Conservation (phyloP, 352 stramenopile genomes). For the Phytopythium oedochilum region DNA sequence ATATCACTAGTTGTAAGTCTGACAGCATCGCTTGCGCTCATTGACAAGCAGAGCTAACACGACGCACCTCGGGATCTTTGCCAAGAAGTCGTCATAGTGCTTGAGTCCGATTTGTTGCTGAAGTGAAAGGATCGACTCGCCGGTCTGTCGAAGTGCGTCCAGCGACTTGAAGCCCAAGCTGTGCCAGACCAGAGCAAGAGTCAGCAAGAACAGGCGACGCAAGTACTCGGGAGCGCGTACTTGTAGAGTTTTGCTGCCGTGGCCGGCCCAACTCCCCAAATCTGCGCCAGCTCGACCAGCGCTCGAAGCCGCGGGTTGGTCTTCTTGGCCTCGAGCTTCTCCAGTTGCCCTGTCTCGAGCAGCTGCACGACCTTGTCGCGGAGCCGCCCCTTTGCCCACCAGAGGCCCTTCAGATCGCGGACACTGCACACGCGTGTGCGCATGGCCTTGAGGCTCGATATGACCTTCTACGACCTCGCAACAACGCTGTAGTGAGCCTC, state of each 20-base stretch:
- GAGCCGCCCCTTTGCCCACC: constrained; percentile 68
- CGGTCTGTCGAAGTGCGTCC: constrained; percentile 36
- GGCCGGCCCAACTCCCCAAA: constrained; percentile 76
- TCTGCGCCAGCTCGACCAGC: constrained; percentile 58
- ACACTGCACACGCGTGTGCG: constrained; percentile 49
- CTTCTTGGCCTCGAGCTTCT: constrained; percentile 82
- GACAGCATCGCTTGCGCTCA: not conserved
- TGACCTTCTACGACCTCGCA: too few species aligned
- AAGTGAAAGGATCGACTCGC: constrained; percentile 30
- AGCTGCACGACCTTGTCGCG: constrained; percentile 72
- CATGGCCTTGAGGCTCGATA: constrained; percentile 68
- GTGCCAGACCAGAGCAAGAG: not conserved
- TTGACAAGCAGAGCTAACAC: not conserved
- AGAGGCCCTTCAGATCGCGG: constrained; percentile 51
- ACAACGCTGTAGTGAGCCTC: too few species aligned
- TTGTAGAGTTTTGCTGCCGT: constrained; percentile 78
- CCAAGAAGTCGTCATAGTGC: constrained; percentile 75
- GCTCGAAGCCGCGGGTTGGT: constrained; percentile 46
- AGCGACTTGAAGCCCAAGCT: constrained; percentile 64
- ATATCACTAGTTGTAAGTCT: not conserved
- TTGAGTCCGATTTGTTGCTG: constrained; percentile 81
- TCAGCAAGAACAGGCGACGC: too few species aligned
- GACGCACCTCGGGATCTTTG: constrained; percentile 62
- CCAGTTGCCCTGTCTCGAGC: constrained; percentile 63
- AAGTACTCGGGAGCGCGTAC: too few species aligned